Evolutionary conservation across 495 filamentous ascomycete genomes (phyloP).

Genomic region (Talaromyces liani): DNA sequence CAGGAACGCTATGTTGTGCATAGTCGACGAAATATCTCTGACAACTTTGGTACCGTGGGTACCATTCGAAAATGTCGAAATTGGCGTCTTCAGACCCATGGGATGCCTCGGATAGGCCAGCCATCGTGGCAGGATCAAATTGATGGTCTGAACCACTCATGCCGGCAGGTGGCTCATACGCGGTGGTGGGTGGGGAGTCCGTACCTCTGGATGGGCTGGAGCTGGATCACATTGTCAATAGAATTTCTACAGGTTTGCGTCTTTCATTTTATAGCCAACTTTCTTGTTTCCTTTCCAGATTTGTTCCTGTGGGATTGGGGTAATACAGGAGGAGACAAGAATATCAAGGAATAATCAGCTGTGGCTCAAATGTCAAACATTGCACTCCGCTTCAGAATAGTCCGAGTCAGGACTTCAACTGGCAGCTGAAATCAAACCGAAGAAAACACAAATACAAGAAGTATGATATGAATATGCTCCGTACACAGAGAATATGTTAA

Average conservation of each 20-base stretch:
- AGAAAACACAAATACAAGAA: not conserved
- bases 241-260: not conserved
- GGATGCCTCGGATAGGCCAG: slow-evolving; percentile 28
- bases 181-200: not conserved
- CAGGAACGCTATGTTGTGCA: slow-evolving; percentile 73
- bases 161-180: slow-evolving; percentile 6
- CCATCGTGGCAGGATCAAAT: slow-evolving; percentile 35
- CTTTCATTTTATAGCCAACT: not conserved
- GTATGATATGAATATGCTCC: not conserved
- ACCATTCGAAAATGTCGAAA: slow-evolving; percentile 86
- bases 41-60: slow-evolving; percentile 86
- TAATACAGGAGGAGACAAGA: not conserved
- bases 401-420: not conserved
- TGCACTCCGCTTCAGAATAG: not conserved
- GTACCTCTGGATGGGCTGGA: not conserved
- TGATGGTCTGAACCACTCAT: slow-evolving; percentile 29
- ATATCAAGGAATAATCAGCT: not conserved
- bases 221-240: not conserved
- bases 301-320: not conserved
- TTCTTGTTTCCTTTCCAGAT: not conserved
- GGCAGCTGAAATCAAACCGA: not conserved
- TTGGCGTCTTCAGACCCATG: slow-evolving; percentile 32
- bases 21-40: slow-evolving; percentile 89
- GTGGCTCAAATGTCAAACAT: not conserved
- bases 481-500: not conserved